Evolutionary conservation across 768 basidiomycete species (phyloP), one percentile per base, ranked within the genome.

Genomic region (Nidularia pulvinata): DNA sequence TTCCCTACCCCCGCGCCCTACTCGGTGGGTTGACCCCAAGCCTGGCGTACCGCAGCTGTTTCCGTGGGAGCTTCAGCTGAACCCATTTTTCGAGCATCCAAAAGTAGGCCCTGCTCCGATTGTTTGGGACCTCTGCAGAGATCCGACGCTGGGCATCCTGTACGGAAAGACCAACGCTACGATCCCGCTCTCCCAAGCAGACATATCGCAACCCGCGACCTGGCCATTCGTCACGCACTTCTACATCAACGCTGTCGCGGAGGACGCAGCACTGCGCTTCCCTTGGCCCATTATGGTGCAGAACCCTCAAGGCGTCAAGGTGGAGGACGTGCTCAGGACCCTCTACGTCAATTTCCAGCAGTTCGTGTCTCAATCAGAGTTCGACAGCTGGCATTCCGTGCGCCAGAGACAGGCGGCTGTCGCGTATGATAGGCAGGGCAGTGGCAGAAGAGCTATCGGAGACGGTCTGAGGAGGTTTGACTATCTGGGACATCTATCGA

Each of bases 141-240:
- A 56, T 14, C 53, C 59, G 4, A 49, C 59, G 34, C 57, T 67
- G 7, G 7, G 45, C 6, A 58, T 71, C 42, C 61, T 67, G 45
- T 70, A 69, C 35, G 72, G n/a, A 7, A 7, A n/a, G n/a, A n/a
- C 69, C 30, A 47, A 61, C 22, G 58, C 59, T 6, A 53, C 65
- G 5, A 65, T 74, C 46, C 69, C 69, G 3, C 64, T 75, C 45
- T 56, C 66, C 13, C 53, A 61, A 1, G 61, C 69, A 3, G 79
- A 81, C 56, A 61, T 66, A 46, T 68, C 77, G n/a, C 83, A 87
- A 62, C 84, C 85, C 0, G 85, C 85, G n/a, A 85, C 86, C 6
- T 78, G 67, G 61, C 86, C 86, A 0, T 78, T 84, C 54, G 67
- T 85, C 45, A 79, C 80, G 6, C 73, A 78, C 53, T 76, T 88